Conservation (phyloP, 805 yeast genomes). For the Kurtzmaniella cleridarum region DNA sequence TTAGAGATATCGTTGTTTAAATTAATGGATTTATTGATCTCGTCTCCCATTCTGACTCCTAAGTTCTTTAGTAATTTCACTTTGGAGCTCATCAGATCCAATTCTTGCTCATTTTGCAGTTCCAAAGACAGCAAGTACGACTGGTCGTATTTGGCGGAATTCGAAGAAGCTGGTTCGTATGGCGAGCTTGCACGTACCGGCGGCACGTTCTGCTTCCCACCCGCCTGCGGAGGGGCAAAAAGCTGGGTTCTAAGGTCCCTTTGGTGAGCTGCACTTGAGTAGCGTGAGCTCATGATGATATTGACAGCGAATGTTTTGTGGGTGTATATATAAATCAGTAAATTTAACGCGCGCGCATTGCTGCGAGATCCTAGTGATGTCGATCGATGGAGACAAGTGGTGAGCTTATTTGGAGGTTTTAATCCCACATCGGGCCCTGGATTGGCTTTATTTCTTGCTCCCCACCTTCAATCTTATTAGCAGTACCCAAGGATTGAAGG, state of each 20-base stretch:
- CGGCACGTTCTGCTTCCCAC: conserved; percentile 12
- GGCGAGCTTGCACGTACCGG: conserved; percentile 34
- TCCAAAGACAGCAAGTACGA: conserved; percentile 39
- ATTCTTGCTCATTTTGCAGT: conserved; percentile 37
- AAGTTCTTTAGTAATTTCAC: conserved; percentile 37
- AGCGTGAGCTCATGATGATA: conserved; percentile 21
- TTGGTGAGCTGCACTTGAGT: conserved; percentile 31
- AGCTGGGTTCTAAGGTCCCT: conserved; percentile 39
- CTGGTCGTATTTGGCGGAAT: conserved; percentile 37
- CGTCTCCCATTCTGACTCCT: conserved; percentile 39
- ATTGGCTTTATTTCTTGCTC: too few relatives aligned
- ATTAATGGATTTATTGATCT: conserved; percentile 36
- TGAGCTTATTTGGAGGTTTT: too few relatives aligned
- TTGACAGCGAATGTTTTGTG: neutral
- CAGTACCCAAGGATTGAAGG: too few relatives aligned
- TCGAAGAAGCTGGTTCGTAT: conserved; percentile 24
- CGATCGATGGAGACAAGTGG: too few relatives aligned
- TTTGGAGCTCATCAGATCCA: conserved; percentile 36
- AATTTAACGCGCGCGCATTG: too few relatives aligned
- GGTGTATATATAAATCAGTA: too few relatives aligned
- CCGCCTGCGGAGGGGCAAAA: conserved; percentile 21
- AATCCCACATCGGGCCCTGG: too few relatives aligned
- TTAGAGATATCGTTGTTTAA: conserved; percentile 38
- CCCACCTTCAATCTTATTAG: too few relatives aligned
- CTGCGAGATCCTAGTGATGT: too few relatives aligned